phyloP scores from a whole-genome alignment of 106 monocot genomes.

The Triglochin maritima region DNA sequence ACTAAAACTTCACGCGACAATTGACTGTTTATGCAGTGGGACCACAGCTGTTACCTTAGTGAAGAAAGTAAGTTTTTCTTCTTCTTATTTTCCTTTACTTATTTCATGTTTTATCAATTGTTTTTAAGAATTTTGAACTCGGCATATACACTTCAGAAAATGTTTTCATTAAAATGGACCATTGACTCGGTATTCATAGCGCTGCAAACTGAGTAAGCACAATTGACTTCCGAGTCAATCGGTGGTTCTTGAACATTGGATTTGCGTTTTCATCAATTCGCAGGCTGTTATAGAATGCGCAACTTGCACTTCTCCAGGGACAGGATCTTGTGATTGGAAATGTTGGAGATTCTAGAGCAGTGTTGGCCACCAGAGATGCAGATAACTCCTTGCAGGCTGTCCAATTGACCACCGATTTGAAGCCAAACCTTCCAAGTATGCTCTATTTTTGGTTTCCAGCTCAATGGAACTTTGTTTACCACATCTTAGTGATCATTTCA shows the following conservation, averaged over 20 bases:
- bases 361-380: slow-evolving; percentile 53
- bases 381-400: slow-evolving; percentile 62
- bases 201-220: background rate
- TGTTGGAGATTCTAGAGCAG: slow-evolving; percentile 76
- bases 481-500: no score
- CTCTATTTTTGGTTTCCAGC: background rate
- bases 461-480: no score
- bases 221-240: background rate
- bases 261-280: slow-evolving; percentile 11
- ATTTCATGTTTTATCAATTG: background rate
- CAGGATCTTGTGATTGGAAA: slow-evolving; percentile 76
- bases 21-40: slow-evolving; percentile 94
- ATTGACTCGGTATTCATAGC: background rate
- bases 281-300: slow-evolving; percentile 5
- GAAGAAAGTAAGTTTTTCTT: slow-evolving; percentile 46
- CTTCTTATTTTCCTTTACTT: background rate
- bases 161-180: background rate
- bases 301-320: slow-evolving; percentile 41
- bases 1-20: slow-evolving; percentile 35
- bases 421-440: slow-evolving; percentile 86
- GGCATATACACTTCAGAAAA: background rate
- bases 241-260: slow-evolving; percentile 2
- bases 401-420: slow-evolving; percentile 73
- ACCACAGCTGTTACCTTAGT: slow-evolving; percentile 72
- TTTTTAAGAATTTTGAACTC: background rate